A percentile compares a stretch with the other conserved stretches of the same genome.
Evolutionary conservation across 2,329 filamentous ascomycete genomes (phyloP).

Genomic region (Hymenoscyphus infarciens): DNA sequence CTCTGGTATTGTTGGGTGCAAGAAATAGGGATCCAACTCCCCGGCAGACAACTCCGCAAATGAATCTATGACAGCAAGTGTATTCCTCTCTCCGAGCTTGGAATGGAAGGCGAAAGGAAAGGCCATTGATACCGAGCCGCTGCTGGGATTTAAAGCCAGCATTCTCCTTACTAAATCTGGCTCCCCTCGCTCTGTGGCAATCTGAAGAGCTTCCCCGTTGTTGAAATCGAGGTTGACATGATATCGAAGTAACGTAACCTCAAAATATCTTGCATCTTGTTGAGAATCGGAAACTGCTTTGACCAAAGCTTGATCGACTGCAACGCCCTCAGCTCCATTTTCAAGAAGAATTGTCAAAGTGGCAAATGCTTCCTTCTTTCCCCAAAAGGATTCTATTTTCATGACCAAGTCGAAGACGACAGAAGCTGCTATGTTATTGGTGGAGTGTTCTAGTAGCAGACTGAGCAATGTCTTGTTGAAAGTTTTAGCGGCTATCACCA

Average conservation of each 20-base stretch:
- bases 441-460: conserved; percentile 9
- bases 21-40: conserved; percentile 47
- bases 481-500: neutral
- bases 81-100: conserved; percentile 47
- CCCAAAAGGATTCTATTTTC: conserved; percentile 10
- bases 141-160: conserved; percentile 48
- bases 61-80: conserved; percentile 46
- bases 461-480: conserved; percentile 9
- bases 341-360: conserved; percentile 46
- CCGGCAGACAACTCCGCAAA: conserved; percentile 50
- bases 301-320: conserved; percentile 50
- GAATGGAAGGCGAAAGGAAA: conserved; percentile 51
- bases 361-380: conserved; percentile 3
- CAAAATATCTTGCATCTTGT: conserved; percentile 47
- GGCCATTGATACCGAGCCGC: conserved; percentile 47
- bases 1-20: conserved; percentile 42
- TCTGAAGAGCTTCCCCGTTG: conserved; percentile 50
- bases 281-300: conserved; percentile 49
- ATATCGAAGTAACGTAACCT: conserved; percentile 45
- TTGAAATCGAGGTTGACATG: conserved; percentile 53
- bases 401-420: conserved; percentile 10
- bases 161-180: conserved; percentile 47
- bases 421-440: conserved; percentile 8
- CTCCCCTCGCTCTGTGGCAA: conserved; percentile 51
- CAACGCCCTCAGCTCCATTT: conserved; percentile 47